phyloP scores from a whole-genome alignment of 345 rosid genomes.

The Pistacia integerrima region DNA sequence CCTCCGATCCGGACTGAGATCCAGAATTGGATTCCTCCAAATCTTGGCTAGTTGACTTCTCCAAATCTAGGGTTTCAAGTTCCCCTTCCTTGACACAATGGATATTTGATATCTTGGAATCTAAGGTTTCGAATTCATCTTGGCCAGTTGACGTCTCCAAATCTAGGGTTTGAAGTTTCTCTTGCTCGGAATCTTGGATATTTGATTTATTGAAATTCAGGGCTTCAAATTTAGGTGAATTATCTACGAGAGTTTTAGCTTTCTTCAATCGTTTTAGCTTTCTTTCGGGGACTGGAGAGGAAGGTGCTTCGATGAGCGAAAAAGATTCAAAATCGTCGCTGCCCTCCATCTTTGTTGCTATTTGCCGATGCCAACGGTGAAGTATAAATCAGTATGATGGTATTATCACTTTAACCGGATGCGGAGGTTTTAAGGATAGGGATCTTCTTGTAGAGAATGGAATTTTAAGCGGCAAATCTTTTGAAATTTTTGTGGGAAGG shows the following conservation, averaged over 20 bases:
- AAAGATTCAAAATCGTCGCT: conserved; percentile 47
- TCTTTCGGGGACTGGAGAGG: conserved; percentile 44
- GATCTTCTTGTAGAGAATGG: background rate
- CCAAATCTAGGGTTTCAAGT: conserved; percentile 25
- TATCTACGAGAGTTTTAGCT: conserved; percentile 27
- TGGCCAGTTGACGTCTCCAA: conserved; percentile 14
- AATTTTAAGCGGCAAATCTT: conserved; percentile 41
- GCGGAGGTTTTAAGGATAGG: conserved; percentile 2
- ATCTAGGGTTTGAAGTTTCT: background rate
- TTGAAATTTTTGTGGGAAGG: conserved; percentile 26
- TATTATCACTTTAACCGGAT: background rate
- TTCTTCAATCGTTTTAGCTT: conserved; percentile 76
- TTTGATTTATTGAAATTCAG: conserved; percentile 7
- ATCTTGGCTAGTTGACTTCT: conserved; percentile 16
- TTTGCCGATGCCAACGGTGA: background rate
- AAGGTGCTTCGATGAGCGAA: conserved; percentile 45
- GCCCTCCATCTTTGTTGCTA: conserved; percentile 43
- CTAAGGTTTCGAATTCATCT: background rate
- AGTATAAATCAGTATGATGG: background rate
- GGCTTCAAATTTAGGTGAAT: conserved; percentile 23
- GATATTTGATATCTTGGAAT: background rate
- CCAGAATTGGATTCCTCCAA: conserved; percentile 28
- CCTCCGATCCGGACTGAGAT: conserved; percentile 23
- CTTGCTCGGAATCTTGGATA: background rate
- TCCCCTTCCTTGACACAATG: background rate